These are phyloP conservation scores for Scutellaria minor DNA, from an alignment of 257 asterid genomes.

Conservation along the genomic window DNA sequence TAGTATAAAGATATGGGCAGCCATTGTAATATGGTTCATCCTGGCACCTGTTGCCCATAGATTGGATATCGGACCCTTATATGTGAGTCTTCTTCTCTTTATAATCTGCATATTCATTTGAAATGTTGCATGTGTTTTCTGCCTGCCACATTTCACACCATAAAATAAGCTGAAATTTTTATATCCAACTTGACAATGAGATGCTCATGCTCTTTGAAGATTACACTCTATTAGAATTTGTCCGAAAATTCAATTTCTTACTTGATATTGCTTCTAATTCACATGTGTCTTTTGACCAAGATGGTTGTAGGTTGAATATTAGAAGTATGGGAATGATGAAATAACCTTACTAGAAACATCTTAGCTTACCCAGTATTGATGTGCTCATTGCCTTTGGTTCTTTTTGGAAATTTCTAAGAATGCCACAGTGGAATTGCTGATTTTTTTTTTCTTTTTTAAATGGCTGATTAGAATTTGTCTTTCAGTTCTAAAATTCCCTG, in stretches of 20 bases:
- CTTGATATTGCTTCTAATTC: not conserved
- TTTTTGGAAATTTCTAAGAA: slow-evolving; percentile 7
- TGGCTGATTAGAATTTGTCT: slow-evolving; percentile 20
- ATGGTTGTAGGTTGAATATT: not conserved
- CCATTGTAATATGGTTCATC: slow-evolving; percentile 69
- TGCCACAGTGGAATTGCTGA: slow-evolving; percentile 8
- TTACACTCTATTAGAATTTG: slow-evolving; percentile 3
- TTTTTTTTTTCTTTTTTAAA: not conserved
- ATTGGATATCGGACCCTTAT: slow-evolving; percentile 79
- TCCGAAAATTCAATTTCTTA: not conserved
- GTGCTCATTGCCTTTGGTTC: not conserved
- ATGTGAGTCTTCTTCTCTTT: slow-evolving; percentile 57
- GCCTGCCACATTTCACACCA: not conserved
- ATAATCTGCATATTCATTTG: slow-evolving; percentile 24
- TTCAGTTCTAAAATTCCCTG: not conserved
- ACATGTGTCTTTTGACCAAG: slow-evolving; percentile 7
- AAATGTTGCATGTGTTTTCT: not conserved
- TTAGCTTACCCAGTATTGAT: not conserved
- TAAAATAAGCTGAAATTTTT: not conserved
- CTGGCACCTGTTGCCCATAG: slow-evolving; percentile 80
- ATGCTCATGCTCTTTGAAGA: slow-evolving; percentile 1
- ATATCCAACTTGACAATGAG: slow-evolving; percentile 9
- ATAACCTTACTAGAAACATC: slow-evolving; percentile 6
- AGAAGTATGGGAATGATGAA: not conserved
- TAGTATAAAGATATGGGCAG: slow-evolving; percentile 69